Conservation (phyloP, 768 basidiomycete genomes). For the Auricularia cornea region DNA sequence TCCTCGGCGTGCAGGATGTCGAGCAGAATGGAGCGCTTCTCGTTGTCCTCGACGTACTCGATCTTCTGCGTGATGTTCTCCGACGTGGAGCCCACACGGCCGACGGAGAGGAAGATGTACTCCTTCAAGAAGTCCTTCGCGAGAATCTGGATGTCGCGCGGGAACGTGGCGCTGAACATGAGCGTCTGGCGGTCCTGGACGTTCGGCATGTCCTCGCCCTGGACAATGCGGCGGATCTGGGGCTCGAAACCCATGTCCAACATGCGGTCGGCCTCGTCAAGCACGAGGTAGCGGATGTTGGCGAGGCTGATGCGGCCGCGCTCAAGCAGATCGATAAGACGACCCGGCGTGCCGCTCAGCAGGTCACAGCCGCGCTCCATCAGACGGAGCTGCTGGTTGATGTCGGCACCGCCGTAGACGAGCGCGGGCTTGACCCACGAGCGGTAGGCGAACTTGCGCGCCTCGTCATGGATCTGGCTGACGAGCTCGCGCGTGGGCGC, state of each 20-base stretch:
- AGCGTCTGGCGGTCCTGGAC: slow-evolving; percentile 88
- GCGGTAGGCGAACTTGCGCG: slow-evolving; percentile 97
- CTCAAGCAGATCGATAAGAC: slow-evolving; percentile 97
- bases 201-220: slow-evolving; percentile 98
- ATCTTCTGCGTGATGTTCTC: slow-evolving; percentile 99
- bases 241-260: slow-evolving; percentile 99
- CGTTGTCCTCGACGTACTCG: slow-evolving; percentile 94
- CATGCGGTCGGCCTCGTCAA: slow-evolving; percentile 99
- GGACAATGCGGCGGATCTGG: slow-evolving; percentile 95
- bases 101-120: slow-evolving; percentile 97
- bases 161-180: slow-evolving; percentile 99
- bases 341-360: slow-evolving; percentile 93
- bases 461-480: slow-evolving; percentile 98
- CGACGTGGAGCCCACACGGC: slow-evolving; percentile 95
- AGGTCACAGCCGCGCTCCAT: slow-evolving; percentile 97
- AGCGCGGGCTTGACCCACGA: slow-evolving; percentile 99
- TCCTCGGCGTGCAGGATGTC: slow-evolving; percentile 82
- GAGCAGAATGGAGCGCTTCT: slow-evolving; percentile 94
- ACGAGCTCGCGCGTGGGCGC: slow-evolving; percentile 98
- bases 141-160: slow-evolving; percentile 95
- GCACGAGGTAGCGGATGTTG: slow-evolving; percentile 95
- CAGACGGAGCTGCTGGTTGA: slow-evolving; percentile 84
- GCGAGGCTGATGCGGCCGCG: slow-evolving; percentile 93
- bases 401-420: slow-evolving; percentile 98
- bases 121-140: slow-evolving; percentile 96